phyloP scores from a whole-genome alignment of 371 early-diverging fungal genomes.

The Dichotomocladium elegans region DNA sequence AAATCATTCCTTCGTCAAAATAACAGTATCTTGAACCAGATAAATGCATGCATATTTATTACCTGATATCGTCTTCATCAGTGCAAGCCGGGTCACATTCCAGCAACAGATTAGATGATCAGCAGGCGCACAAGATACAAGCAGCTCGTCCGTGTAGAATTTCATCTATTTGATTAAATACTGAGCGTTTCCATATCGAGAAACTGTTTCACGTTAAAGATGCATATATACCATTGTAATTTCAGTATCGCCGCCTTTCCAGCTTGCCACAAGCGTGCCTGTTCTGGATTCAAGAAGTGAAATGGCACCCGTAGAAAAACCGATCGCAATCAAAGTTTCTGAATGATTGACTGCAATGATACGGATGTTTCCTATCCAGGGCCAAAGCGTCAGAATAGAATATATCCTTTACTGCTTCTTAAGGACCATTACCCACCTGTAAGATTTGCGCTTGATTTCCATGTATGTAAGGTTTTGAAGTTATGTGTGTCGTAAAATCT shows the following conservation, averaged over 20 bases:
- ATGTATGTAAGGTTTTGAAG: conserved; percentile 33
- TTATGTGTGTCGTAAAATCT: conserved; percentile 47
- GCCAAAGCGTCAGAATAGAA: too few relatives aligned
- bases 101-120: conserved; percentile 64
- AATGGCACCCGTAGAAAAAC: conserved; percentile 57
- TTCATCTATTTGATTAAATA: conserved; percentile 49
- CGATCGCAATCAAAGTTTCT: conserved; percentile 58
- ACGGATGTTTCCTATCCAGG: conserved; percentile 28
- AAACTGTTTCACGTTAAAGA: too few relatives aligned
- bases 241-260: conserved; percentile 66
- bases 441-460: conserved; percentile 40
- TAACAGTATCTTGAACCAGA: background rate
- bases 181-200: too few relatives aligned
- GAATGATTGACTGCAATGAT: conserved; percentile 44
- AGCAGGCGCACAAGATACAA: conserved; percentile 61
- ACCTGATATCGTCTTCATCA: conserved; percentile 59
- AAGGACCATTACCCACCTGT: conserved; percentile 22
- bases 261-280: conserved; percentile 55
- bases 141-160: conserved; percentile 57
- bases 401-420: too few relatives aligned
- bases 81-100: conserved; percentile 50
- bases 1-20: background rate
- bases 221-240: conserved; percentile 50
- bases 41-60: conserved; percentile 8
- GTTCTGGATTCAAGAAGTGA: conserved; percentile 60